Percentiles rank a stretch among this genome's conserved stretches.
Evolutionary conservation across 805 yeast genomes (phyloP).

Genomic region (Blastobotrys chiropterorum): DNA sequence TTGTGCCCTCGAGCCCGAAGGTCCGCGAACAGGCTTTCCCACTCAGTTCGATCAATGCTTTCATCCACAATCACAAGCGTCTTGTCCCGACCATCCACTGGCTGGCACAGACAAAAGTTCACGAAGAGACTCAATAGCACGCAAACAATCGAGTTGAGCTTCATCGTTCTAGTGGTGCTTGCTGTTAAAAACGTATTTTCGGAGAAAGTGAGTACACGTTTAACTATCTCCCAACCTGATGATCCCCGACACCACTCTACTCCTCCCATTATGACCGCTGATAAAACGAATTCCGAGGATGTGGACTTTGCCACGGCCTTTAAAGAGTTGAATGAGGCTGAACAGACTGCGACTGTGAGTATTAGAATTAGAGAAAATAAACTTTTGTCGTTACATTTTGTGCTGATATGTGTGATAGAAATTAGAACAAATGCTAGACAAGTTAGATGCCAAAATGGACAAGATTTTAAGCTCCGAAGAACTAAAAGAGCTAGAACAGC

Average conservation of each 20-base stretch:
- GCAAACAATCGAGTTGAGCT: not conserved
- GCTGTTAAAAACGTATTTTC: not conserved
- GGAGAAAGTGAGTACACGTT: not conserved
- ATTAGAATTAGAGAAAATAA: not conserved
- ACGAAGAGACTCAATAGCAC: not conserved
- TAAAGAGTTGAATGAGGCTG: conserved; percentile 61
- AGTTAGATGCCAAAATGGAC: conserved; percentile 60
- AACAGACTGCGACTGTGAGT: conserved; percentile 49
- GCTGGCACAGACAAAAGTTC: conserved; percentile 4
- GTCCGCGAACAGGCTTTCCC: conserved; percentile 16
- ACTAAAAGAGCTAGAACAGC: conserved; percentile 30
- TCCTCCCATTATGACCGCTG: not conserved
- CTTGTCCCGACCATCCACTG: conserved; percentile 16
- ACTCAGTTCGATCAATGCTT: conserved; percentile 14
- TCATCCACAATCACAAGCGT: conserved; percentile 30
- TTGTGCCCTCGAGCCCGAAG: conserved; percentile 33
- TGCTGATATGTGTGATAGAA: conserved; percentile 21
- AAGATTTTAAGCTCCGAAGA: conserved; percentile 33
- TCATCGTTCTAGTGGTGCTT: not conserved
- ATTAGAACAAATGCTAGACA: conserved; percentile 60
- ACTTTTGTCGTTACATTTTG: not conserved
- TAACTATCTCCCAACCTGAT: not conserved
- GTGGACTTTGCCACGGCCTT: conserved; percentile 49
- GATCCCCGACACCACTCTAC: not conserved
- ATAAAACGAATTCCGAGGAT: conserved; percentile 5